These are phyloP conservation scores for Peribolospora baueri DNA, from an alignment of 768 basidiomycete species.

Conservation along the genomic window DNA sequence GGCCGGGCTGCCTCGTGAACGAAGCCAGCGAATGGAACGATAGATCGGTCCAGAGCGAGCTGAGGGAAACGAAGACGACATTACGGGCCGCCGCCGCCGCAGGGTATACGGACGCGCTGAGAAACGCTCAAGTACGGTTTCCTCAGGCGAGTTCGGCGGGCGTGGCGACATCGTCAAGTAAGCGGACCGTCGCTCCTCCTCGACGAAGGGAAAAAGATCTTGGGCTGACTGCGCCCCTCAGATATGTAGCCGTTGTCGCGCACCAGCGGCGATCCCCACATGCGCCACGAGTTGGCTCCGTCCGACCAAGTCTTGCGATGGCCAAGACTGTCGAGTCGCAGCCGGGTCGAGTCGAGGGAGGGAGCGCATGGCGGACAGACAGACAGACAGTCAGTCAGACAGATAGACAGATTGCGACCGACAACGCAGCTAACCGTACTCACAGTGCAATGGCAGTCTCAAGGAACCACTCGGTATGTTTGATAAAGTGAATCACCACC, in stretches of 20 bases:
- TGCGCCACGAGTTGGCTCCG: slow-evolving; percentile 1
- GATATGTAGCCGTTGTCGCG: slow-evolving; percentile 3
- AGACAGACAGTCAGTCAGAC: not conserved
- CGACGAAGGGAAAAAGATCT: not conserved
- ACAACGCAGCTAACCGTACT: slow-evolving; percentile 15
- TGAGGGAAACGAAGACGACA: not conserved
- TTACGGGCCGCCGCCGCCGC: not conserved
- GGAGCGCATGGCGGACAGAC: not conserved
- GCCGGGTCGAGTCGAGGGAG: too few species aligned
- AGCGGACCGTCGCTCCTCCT: not conserved
- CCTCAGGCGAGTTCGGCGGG: not conserved
- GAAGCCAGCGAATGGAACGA: not conserved
- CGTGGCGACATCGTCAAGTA: not conserved
- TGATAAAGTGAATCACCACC: slow-evolving; percentile 87
- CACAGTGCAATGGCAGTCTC: slow-evolving; percentile 76
- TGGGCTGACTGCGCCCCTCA: slow-evolving; percentile 4
- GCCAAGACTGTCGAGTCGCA: too few species aligned
- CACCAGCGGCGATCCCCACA: slow-evolving; percentile 15
- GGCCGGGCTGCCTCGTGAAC: not conserved
- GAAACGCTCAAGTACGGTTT: not conserved
- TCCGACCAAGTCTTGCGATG: not conserved
- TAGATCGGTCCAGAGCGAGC: too few species aligned
- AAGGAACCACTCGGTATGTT: slow-evolving; percentile 86
- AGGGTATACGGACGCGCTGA: not conserved
- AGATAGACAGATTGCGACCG: not conserved